Percentiles rank a stretch among this genome's conserved stretches.
Conservation (phyloP, 495 filamentous ascomycete genomes). For the Penicillium tannophilum region DNA sequence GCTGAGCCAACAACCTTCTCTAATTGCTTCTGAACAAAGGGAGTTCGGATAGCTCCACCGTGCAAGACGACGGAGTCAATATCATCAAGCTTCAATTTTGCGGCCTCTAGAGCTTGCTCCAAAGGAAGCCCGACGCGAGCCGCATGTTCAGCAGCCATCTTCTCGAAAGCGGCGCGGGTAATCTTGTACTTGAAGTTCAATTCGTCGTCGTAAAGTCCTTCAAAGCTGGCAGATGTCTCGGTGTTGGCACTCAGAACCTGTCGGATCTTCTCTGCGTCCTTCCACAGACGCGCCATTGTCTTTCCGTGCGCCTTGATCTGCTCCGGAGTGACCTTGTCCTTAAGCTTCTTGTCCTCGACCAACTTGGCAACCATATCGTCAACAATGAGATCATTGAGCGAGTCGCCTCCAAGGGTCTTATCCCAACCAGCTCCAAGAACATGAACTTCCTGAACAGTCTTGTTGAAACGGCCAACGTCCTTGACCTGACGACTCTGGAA, state of each 20-base stretch:
- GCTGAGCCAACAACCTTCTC: conserved; percentile 71
- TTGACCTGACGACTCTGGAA: conserved; percentile 91
- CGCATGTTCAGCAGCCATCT: conserved; percentile 68
- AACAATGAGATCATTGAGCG: conserved; percentile 82
- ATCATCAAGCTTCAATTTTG: conserved; percentile 71
- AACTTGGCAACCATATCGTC: conserved; percentile 85
- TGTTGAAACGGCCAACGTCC: conserved; percentile 91
- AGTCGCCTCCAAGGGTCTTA: conserved; percentile 84
- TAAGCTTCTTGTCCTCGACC: conserved; percentile 66
- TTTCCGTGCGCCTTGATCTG: conserved; percentile 76
- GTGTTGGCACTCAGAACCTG: conserved; percentile 94
- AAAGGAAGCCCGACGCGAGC: conserved; percentile 70
- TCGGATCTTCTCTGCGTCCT: conserved; percentile 83
- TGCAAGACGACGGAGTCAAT: conserved; percentile 91
- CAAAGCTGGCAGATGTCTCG: conserved; percentile 77
- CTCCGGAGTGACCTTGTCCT: conserved; percentile 61
- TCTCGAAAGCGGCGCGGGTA: conserved; percentile 79
- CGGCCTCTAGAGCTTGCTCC: conserved; percentile 70
- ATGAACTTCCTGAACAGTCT: conserved; percentile 90
- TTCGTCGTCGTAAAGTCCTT: conserved; percentile 81
- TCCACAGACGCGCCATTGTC: conserved; percentile 83
- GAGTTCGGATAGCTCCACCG: conserved; percentile 87
- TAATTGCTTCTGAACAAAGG: conserved; percentile 89
- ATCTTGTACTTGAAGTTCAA: conserved; percentile 93
- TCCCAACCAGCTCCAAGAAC: conserved; percentile 90